These are phyloP conservation scores for Tricholoma sp. DNA, from an alignment of 768 basidiomycete genomes.

Conservation along the genomic window DNA sequence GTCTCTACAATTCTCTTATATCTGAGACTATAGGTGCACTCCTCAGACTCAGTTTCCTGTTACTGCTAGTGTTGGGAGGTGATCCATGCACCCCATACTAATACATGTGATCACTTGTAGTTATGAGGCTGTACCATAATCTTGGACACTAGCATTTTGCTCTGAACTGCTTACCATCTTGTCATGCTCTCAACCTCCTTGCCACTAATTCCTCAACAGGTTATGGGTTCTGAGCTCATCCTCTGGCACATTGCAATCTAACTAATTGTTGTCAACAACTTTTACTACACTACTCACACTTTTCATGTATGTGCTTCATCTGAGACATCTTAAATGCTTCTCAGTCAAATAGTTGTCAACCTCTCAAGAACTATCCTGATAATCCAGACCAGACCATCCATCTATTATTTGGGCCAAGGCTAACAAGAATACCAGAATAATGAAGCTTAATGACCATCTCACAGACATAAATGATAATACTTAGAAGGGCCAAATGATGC, in stretches of 20 bases:
- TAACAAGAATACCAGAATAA: background rate
- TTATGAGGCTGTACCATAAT: no score
- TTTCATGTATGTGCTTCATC: background rate
- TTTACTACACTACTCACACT: background rate
- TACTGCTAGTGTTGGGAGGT: no score
- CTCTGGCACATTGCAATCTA: background rate
- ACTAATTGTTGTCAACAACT: background rate
- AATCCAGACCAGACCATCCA: background rate
- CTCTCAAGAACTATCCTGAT: background rate
- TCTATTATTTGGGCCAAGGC: background rate
- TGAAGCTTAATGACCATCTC: background rate
- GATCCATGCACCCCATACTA: no score
- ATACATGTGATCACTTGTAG: no score
- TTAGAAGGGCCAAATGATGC: background rate
- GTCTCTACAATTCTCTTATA: no score
- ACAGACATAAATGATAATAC: background rate
- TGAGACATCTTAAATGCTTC: background rate
- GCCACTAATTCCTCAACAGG: background rate
- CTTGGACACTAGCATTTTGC: no score
- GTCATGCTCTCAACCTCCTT: background rate
- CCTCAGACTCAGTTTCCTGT: no score
- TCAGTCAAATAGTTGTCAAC: background rate
- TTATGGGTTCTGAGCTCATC: background rate
- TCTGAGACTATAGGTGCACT: no score
- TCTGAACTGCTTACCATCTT: no score